Evolutionary conservation across 2,329 filamentous ascomycete genomes (phyloP).

Genomic region (Monilinia vaccinii-corymbosi): DNA sequence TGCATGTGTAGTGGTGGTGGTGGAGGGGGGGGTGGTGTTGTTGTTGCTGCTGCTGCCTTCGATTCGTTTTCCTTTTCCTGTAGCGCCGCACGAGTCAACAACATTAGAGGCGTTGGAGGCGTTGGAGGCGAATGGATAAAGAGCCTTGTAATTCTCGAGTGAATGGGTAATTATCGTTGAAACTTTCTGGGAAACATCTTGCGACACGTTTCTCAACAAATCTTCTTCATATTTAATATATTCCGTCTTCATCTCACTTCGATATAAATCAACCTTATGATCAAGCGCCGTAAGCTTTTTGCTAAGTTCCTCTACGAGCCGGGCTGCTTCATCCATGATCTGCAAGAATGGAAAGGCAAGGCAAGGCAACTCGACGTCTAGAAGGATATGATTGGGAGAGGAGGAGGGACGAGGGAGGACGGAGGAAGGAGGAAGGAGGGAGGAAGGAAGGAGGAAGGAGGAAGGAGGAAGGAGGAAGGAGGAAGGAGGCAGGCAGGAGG

Average conservation of each 20-base stretch:
- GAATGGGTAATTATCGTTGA: constrained; percentile 32
- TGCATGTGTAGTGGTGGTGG: too few relatives aligned
- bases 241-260: constrained; percentile 46
- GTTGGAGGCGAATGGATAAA: constrained; percentile 18
- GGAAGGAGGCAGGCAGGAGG: too few relatives aligned
- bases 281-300: constrained; percentile 42
- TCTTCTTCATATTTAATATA: constrained; percentile 46
- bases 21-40: background rate
- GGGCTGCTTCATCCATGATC: constrained; percentile 40
- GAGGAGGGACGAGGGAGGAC: too few relatives aligned
- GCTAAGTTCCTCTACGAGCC: constrained; percentile 32
- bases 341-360: background rate
- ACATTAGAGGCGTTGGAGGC: constrained; percentile 8
- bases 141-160: constrained; percentile 16
- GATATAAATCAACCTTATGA: constrained; percentile 46
- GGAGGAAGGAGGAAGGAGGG: background rate
- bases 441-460: background rate
- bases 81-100: constrained; percentile 20
- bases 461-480: too few relatives aligned
- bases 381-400: background rate
- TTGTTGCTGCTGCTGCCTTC: background rate
- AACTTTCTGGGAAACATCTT: constrained; percentile 40
- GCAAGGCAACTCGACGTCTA: too few relatives aligned
- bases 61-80: background rate
- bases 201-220: constrained; percentile 39